Base-by-base conservation (phyloP, 2,329 filamentous ascomycete genomes). In the Diaporthe ilicicola region DNA sequence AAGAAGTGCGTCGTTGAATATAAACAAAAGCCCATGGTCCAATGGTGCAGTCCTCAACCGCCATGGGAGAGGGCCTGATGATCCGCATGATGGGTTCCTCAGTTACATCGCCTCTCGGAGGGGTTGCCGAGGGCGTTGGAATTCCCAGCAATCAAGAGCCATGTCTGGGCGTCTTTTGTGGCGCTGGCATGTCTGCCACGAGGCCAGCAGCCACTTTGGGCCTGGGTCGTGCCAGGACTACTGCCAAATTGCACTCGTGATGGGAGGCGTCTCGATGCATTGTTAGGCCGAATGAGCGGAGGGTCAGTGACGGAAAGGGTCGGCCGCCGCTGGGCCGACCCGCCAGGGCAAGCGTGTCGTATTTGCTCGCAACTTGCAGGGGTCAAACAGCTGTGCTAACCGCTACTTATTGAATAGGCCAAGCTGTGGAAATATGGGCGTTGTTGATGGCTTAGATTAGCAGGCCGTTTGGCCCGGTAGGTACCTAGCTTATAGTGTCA, bases 101-200 rank as follows among this genome's bases (percentile, higher is more conserved):
- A 46, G 56, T 69, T 69, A 51, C 66, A 71, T 69, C 54, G 42
- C 59, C 59, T 48, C 59, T 66, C 59, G 67, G 44, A 53, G 22
- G 24, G 27, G 65, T 51, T 53, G 32, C 50, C 53, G 53, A 59
- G 32, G 48, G 1, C 54, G 44, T 48, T 46, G 24, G 24, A 53
- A 71, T 56, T 71, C 66, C 66, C 70, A 71, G 70, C 70, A 71
- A 71, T 71, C 70, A 71, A n/a, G 44, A 71, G 65, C 32, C 65
- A 53, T 37, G 56, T n/a, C 17, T 24, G 39, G 19, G 3, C 6
- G 19, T 24, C 34, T 24, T 48, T 62, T 62, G 59, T 48, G 59
- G 59, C 42, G 19, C 59, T 48, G 42, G 59, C 56, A 48, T 48
- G 42, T 62, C 56, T 48, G 22, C 12, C 27, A 34, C 42, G 27